phyloP scores from a whole-genome alignment of 805 yeast species.

The Hermanozyma aechmeae region DNA sequence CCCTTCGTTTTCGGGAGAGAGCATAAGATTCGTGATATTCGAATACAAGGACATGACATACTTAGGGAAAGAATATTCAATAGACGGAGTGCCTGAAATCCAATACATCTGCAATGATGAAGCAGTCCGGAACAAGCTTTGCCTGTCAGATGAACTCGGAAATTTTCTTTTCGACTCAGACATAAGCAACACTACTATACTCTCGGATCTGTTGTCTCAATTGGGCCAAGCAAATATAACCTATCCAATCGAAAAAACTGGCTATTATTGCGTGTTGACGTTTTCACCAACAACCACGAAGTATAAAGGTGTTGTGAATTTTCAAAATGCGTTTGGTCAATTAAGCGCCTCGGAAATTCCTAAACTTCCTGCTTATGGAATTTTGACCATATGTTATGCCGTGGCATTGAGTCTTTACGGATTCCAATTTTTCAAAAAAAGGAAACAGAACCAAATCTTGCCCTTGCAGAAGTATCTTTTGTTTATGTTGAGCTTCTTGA shows the following conservation, averaged over 20 bases:
- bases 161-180: no score
- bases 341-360: constrained; percentile 88
- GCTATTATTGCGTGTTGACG: constrained; percentile 87
- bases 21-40: constrained; percentile 63
- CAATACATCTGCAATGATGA: constrained; percentile 70
- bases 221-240: constrained; percentile 52
- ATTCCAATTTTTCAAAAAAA: constrained; percentile 75
- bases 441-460: constrained; percentile 64
- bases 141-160: no score
- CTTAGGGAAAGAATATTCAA: constrained; percentile 42
- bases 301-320: constrained; percentile 64
- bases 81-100: neutral
- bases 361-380: constrained; percentile 80
- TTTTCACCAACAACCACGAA: constrained; percentile 29
- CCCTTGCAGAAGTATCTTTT: constrained; percentile 88
- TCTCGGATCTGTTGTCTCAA: constrained; percentile 44
- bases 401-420: constrained; percentile 76
- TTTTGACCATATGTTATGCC: constrained; percentile 74
- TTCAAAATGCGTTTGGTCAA: constrained; percentile 88
- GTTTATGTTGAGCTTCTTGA: constrained; percentile 73
- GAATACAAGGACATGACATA: constrained; percentile 71
- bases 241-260: constrained; percentile 66
- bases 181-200: constrained; percentile 42
- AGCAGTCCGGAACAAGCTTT: constrained; percentile 49
- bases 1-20: constrained; percentile 24